Percentiles rank a stretch among this genome's conserved stretches.
Evolutionary conservation across 805 yeast species (phyloP).

Genomic region (Saccharomyces jurei): DNA sequence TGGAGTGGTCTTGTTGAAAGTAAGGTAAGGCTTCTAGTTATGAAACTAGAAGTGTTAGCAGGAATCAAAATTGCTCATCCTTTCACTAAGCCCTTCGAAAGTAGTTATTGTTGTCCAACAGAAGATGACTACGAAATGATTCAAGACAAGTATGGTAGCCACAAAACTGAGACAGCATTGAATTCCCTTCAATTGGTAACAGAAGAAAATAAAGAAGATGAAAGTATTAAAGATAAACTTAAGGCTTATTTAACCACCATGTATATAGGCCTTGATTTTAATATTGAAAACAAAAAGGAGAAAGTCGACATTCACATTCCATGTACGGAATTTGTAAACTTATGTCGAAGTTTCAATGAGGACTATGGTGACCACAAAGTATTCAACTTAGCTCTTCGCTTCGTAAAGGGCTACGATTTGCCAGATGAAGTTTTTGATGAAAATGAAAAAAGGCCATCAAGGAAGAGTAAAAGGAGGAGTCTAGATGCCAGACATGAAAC

Average conservation of each 20-base stretch:
- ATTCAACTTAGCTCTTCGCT: constrained; percentile 54
- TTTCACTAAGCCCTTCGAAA: constrained; percentile 66
- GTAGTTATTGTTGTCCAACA: constrained; percentile 39
- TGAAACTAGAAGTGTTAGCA: constrained; percentile 67
- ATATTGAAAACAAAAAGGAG: constrained; percentile 43
- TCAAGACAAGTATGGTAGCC: constrained; percentile 55
- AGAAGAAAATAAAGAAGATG: constrained; percentile 31
- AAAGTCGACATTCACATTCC: constrained; percentile 81
- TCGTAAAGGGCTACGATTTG: constrained; percentile 68
- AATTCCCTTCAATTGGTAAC: constrained; percentile 32
- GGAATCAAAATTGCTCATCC: constrained; percentile 87
- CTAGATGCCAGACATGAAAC: constrained; percentile 7
- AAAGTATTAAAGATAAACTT: constrained; percentile 20
- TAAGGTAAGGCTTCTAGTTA: constrained; percentile 71
- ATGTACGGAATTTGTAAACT: constrained; percentile 76
- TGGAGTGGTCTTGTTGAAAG: constrained; percentile 95
- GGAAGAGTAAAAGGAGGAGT: constrained; percentile 40
- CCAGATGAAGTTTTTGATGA: constrained; percentile 78
- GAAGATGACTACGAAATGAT: constrained; percentile 52
- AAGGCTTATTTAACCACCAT: constrained; percentile 61
- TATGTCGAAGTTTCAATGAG: constrained; percentile 66
- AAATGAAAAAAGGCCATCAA: constrained; percentile 69
- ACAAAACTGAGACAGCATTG: constrained; percentile 38
- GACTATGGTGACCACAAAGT: constrained; percentile 53
- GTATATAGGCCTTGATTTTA: constrained; percentile 65